These are phyloP conservation scores for Camellia granthamiana DNA, from an alignment of 148 eudicot genomes.

Conservation along the genomic window DNA sequence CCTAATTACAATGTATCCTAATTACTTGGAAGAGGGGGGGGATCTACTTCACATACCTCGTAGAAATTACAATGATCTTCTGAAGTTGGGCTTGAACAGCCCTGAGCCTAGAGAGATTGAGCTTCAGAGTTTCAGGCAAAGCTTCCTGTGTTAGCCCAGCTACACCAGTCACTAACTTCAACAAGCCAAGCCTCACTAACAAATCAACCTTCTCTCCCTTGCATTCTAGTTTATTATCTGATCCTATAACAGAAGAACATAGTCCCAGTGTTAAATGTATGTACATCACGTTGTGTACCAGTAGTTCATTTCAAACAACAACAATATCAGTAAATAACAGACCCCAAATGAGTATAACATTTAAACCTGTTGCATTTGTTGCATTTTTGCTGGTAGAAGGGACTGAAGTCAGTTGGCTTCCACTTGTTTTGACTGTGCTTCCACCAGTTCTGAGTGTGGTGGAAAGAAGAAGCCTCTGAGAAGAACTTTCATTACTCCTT, in stretches of 20 bases:
- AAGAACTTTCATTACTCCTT: constrained; percentile 23
- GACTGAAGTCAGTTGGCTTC: constrained; percentile 19
- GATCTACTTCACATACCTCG: constrained; percentile 31
- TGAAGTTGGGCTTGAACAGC: constrained; percentile 48
- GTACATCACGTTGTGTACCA: not conserved
- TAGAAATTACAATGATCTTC: constrained; percentile 50
- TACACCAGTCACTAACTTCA: constrained; percentile 42
- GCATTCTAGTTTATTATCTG: constrained; percentile 38
- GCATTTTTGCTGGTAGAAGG: constrained; percentile 17
- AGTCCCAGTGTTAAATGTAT: not conserved
- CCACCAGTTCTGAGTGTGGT: constrained; percentile 76
- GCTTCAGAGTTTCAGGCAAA: constrained; percentile 52
- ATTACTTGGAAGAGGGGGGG: not conserved
- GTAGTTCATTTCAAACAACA: not conserved
- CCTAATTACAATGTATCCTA: no score
- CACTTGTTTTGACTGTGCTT: constrained; percentile 27
- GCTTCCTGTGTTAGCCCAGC: constrained; percentile 39
- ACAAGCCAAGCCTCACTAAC: constrained; percentile 47
- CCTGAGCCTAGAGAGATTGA: constrained; percentile 41
- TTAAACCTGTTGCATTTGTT: constrained; percentile 27
- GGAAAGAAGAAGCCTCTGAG: constrained; percentile 50
- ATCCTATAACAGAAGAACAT: constrained; percentile 12
- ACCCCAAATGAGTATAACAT: not conserved
- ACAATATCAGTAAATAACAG: not conserved
- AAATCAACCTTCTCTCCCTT: constrained; percentile 53